Percentiles rank a stretch among this genome's conserved stretches.
These are phyloP conservation scores for Candida maris DNA, from an alignment of 805 yeast species.

Conservation along the genomic window DNA sequence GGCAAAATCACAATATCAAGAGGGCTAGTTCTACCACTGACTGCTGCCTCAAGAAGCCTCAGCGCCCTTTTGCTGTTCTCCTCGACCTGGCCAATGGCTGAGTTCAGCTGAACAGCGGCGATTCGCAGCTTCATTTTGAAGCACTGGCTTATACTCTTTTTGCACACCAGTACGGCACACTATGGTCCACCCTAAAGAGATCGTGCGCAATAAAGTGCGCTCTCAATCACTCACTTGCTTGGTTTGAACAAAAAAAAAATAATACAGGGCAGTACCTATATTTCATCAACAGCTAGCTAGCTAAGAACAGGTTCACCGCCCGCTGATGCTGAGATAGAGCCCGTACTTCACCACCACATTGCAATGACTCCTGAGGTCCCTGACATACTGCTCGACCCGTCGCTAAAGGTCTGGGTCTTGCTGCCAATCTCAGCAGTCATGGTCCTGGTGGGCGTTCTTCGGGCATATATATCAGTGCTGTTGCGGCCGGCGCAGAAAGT, in stretches of 20 bases:
- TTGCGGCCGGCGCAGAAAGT: constrained; percentile 57
- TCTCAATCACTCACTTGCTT: too few relatives aligned
- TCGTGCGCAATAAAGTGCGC: too few relatives aligned
- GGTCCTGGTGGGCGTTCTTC: constrained; percentile 79
- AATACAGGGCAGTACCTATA: too few relatives aligned
- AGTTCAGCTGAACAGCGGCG: constrained; percentile 67
- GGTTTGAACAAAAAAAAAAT: too few relatives aligned
- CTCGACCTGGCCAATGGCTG: constrained; percentile 56
- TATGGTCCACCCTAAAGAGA: too few relatives aligned
- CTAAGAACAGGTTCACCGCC: too few relatives aligned
- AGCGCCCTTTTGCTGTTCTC: constrained; percentile 50
- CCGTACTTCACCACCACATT: too few relatives aligned
- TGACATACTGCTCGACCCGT: constrained; percentile 71
- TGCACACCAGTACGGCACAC: too few relatives aligned
- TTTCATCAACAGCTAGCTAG: too few relatives aligned
- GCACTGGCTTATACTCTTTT: too few relatives aligned
- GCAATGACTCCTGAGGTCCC: constrained; percentile 32
- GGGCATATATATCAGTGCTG: constrained; percentile 63
- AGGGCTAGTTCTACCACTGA: constrained; percentile 14
- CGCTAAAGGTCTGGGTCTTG: constrained; percentile 83
- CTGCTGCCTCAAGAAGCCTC: constrained; percentile 34
- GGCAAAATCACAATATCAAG: constrained; percentile 78
- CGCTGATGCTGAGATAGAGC: too few relatives aligned
- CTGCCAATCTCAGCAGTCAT: constrained; percentile 86
- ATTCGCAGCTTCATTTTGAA: constrained; percentile 49